Evolutionary conservation across 148 eudicot genomes (phyloP), one percentile per base, ranked within the genome.

Genomic region (Selenicereus undatus): DNA sequence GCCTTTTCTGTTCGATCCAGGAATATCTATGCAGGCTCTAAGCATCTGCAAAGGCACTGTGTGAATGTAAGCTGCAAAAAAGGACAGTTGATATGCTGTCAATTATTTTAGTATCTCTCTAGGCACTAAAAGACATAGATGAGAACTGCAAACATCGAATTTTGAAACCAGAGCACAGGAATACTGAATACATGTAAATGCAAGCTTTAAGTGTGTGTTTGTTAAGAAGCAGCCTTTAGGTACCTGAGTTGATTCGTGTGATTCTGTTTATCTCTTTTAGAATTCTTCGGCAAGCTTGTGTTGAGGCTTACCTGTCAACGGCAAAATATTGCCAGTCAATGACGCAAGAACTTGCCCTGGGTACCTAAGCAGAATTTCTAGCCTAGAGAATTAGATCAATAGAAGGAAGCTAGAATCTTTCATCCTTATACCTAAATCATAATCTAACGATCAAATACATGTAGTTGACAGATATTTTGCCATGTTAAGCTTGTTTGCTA

Each of bases 221-320:
- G 21, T 48, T 64, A 11, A 68, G 62, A 35, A 66, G 50, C 65
- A 78, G 48, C 30, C 22, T 72, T 78, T 18, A 71, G 75, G 65
- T 51, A 36, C 42, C 21, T 32, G 56, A 78, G 48, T 68, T 78
- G 56, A 69, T 48, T 30, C 56, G 35, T 68, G 62, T 29, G 74
- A 78, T 68, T 66, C 62, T 26, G 26, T 42, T 48, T 22, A 66
- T 66, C 66, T 43, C 27, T 78, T 78, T 43, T 8, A n/a, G 9
- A 43, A 64, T 43, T 78, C 20, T n/a, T 26, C 12, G 18, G 18
- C 43, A 35, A 32, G n/a, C 50, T 51, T 79, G 50, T 51, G 30
- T 48, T 52, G 21, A 78, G 81, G 45, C 20, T 79, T 79, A 58
- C 39, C 76, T 71, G 70, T 71, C 76, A 30, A 79, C 5, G 58